These are phyloP conservation scores for Paecilomyces niveus DNA, from an alignment of 2,329 filamentous ascomycete genomes.

Conservation along the genomic window DNA sequence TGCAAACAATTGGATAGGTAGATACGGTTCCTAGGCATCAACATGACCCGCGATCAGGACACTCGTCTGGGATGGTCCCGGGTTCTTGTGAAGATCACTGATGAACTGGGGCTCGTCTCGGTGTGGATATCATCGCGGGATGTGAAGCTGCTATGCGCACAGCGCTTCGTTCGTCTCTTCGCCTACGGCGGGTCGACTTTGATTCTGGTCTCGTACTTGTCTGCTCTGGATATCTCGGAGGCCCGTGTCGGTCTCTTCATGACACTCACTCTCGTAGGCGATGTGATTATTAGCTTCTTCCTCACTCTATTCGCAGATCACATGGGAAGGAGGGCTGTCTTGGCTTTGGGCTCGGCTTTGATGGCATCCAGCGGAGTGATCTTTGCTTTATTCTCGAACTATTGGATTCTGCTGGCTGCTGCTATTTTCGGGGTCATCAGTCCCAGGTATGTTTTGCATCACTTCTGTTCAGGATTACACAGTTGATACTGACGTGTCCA, in stretches of 20 bases:
- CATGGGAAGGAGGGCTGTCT: conserved; percentile 49
- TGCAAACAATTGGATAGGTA: neutral
- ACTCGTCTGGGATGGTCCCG: neutral
- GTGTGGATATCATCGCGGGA: conserved; percentile 31
- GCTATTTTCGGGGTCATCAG: conserved; percentile 57
- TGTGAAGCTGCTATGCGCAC: conserved; percentile 32
- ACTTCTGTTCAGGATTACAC: conserved; percentile 5
- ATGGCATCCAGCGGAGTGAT: conserved; percentile 52
- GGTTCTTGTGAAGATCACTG: conserved; percentile 9
- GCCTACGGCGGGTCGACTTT: conserved; percentile 57
- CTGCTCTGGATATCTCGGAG: conserved; percentile 49
- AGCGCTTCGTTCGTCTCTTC: conserved; percentile 49
- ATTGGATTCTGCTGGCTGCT: conserved; percentile 52
- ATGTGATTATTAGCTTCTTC: conserved; percentile 52
- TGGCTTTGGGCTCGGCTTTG: conserved; percentile 46
- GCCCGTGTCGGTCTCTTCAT: conserved; percentile 57
- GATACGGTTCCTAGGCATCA: neutral
- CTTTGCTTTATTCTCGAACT: conserved; percentile 51
- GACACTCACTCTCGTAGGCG: conserved; percentile 55
- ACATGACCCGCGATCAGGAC: neutral
- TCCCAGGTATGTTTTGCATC: conserved; percentile 36
- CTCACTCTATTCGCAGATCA: conserved; percentile 54
- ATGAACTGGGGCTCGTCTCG: conserved; percentile 30
- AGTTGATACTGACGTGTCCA: neutral
- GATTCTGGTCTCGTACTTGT: conserved; percentile 56